Evolutionary conservation across 129 eudicot species (phyloP), one percentile per base, ranked within the genome.

Genomic region (Tagetes patula): DNA sequence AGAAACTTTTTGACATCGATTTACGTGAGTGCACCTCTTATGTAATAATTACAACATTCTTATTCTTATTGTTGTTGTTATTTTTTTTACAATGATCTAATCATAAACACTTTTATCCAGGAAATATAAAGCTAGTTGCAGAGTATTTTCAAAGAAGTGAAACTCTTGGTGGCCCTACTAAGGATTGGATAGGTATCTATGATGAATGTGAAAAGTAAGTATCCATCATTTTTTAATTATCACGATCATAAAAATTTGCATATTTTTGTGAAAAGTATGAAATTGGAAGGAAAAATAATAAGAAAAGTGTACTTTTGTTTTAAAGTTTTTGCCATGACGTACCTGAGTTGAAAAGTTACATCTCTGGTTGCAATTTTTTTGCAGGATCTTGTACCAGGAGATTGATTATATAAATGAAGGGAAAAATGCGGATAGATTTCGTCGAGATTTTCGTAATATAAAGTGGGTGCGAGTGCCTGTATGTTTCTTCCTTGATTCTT

Each of bases 381-480:
- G 58, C 81, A 95, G 99, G 89, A 95, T 90, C 53, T 83, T 95
- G 86, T 90, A 95, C 41, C 88, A 95, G 86, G 99, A 95, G 82
- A 95, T 95, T 75, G 99, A 95, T 79, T 95, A 95, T 45, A 84
- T 95, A 65, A 88, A 95, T 75, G 99, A 95, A 84, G 99, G 97
- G 81, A 90, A 95, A 80, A 95, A 95, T 83, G 99, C 99, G 80
- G 99, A 90, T 85, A 86, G 85, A 75, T 95, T 95, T 77, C 96
- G 99, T 69, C 86, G 99, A 54, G 96, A 95, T 80, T 95, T 95
- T 60, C 96, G 99, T 37, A 95, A 95, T 79, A 81, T 90, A 69
- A 95, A 95, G 88, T 95, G 99, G 99, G 96, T 95, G 84, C 91
- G 99, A 78, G 99, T 95, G 64, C 99, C 99, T 82, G 99, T 95